Percentiles rank a stretch among this genome's conserved stretches.
phyloP scores from a whole-genome alignment of 169 alveolate species.

The Toxoplasma gondii region DNA sequence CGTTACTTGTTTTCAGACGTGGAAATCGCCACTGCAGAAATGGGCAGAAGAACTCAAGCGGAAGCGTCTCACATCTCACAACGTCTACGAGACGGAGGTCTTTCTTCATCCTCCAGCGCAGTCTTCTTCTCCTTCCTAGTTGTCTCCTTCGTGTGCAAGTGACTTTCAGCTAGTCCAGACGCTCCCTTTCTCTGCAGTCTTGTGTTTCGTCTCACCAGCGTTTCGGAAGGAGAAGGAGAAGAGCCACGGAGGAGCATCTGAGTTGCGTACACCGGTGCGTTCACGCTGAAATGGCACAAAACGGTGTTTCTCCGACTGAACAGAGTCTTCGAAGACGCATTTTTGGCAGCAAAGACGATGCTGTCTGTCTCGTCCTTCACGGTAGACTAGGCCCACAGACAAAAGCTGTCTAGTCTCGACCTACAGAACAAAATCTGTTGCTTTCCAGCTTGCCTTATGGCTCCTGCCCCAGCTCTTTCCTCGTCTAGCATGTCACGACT shows the following conservation, averaged over 20 bases:
- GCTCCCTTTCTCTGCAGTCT: neutral
- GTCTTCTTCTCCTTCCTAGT: neutral
- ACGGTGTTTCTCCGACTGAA: too few species aligned
- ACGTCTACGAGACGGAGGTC: constrained; percentile 16
- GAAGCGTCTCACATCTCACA: constrained; percentile 25
- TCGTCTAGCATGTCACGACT: too few species aligned
- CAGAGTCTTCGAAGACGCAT: too few species aligned
- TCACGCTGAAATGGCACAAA: neutral
- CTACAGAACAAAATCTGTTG: too few species aligned
- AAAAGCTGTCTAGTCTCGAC: too few species aligned
- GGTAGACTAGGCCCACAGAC: too few species aligned
- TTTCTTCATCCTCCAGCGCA: constrained; percentile 4
- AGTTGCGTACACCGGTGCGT: neutral
- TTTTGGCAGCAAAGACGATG: too few species aligned
- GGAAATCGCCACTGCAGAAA: constrained; percentile 47
- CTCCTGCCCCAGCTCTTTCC: too few species aligned
- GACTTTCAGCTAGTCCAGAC: neutral
- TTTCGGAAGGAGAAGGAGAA: neutral
- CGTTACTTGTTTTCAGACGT: constrained; percentile 16
- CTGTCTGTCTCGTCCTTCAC: too few species aligned
- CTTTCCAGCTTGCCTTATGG: too few species aligned
- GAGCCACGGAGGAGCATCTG: neutral
- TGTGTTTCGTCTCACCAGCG: neutral
- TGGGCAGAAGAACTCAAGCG: constrained; percentile 42
- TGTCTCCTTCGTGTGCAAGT: neutral